A percentile compares a stretch with the other conserved stretches of the same genome.
These are phyloP conservation scores for Arxiozyma telluris DNA, from an alignment of 1,139 yeast genomes.

Conservation along the genomic window DNA sequence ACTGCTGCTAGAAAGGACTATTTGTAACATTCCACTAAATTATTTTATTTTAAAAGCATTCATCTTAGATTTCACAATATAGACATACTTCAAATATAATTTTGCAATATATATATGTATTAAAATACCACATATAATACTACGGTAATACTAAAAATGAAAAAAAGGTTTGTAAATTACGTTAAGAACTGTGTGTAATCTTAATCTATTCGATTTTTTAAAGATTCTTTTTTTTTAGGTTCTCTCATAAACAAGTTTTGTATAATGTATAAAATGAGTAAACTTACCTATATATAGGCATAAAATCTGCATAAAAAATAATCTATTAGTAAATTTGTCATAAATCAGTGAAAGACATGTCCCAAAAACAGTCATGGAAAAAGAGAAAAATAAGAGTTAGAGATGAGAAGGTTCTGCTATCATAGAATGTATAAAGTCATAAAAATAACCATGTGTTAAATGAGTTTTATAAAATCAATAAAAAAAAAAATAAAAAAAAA, in stretches of 20 bases:
- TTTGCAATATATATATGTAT: too few species aligned
- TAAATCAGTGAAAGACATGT: background rate
- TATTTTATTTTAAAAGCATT: background rate
- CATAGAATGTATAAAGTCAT: background rate
- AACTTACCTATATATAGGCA: too few species aligned
- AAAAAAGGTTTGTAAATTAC: background rate
- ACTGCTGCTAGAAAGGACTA: conserved; percentile 94
- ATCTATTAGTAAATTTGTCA: too few species aligned
- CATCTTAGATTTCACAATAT: background rate
- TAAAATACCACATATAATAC: background rate
- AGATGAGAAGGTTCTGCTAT: background rate
- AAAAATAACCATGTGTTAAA: background rate
- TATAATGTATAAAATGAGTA: too few species aligned
- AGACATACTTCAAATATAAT: background rate
- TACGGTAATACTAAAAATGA: background rate
- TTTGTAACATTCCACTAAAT: conserved; percentile 30
- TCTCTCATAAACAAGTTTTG: too few species aligned
- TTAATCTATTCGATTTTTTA: background rate
- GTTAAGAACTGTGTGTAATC: too few species aligned
- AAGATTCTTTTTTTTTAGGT: background rate
- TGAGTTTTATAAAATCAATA: background rate
- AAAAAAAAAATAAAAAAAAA: too few species aligned
- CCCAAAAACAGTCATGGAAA: background rate
- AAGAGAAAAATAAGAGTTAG: too few species aligned
- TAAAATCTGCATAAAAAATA: background rate